Percentiles rank a stretch among this genome's conserved stretches.
These are phyloP conservation scores for Ceratobasidium sp. DNA, from an alignment of 1,284 basidiomycete genomes.

Conservation along the genomic window DNA sequence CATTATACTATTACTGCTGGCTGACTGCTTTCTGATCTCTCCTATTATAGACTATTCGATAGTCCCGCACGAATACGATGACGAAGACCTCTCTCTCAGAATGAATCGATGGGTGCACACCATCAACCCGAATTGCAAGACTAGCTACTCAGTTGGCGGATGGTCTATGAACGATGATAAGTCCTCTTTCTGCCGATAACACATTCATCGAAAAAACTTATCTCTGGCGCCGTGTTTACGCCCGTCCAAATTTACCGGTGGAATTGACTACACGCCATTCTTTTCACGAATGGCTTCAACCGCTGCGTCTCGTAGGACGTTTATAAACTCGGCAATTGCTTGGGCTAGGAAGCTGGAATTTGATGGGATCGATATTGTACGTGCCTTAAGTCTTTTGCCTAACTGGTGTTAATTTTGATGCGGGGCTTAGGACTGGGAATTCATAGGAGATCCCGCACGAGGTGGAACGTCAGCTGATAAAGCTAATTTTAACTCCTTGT, in stretches of 20 bases:
- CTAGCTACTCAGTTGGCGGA: conserved; percentile 26
- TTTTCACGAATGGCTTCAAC: background rate
- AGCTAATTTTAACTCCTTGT: conserved; percentile 19
- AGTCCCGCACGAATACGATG: conserved; percentile 17
- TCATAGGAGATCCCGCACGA: conserved; percentile 9
- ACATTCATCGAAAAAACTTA: too few species aligned
- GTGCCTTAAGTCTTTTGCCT: background rate
- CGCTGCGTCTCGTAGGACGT: background rate
- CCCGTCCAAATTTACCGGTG: conserved; percentile 5
- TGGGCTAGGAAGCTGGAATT: conserved; percentile 25
- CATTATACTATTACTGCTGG: too few species aligned
- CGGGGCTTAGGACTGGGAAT: conserved; percentile 36
- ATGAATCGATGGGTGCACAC: conserved; percentile 21
- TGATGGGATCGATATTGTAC: conserved; percentile 24
- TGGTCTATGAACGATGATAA: conserved; percentile 39
- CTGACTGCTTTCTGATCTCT: too few species aligned
- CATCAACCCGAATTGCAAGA: conserved; percentile 31
- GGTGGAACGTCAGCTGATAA: conserved; percentile 19
- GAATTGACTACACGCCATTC: conserved; percentile 8
- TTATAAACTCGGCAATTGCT: background rate
- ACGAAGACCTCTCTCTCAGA: conserved; percentile 8
- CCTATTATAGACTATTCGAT: conserved; percentile 1
- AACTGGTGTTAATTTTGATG: background rate
- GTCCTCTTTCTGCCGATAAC: background rate
- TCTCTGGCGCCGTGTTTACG: background rate